Evolutionary conservation across 2,329 filamentous ascomycete species (phyloP).

Genomic region (Phialocephala subalpina): DNA sequence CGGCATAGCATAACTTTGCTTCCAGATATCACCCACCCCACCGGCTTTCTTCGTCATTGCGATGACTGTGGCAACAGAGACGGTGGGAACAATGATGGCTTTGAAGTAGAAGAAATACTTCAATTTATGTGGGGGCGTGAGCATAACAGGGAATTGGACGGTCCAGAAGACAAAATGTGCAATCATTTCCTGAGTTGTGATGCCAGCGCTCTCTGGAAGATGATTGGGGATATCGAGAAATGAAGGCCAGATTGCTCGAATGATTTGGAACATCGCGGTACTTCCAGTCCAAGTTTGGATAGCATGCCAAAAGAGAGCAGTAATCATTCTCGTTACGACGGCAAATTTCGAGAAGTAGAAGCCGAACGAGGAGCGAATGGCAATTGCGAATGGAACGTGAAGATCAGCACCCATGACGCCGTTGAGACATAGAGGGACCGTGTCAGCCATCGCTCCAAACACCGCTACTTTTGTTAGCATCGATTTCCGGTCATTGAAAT

Average conservation of each 20-base stretch:
- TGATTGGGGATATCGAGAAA: conserved; percentile 34
- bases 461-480: no score
- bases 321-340: conserved; percentile 46
- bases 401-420: no score
- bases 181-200: conserved; percentile 27
- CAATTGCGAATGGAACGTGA: conserved; percentile 26
- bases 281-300: conserved; percentile 22
- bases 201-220: conserved; percentile 19
- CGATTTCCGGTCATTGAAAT: no score
- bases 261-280: conserved; percentile 43
- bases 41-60: conserved; percentile 22
- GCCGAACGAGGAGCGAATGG: conserved; percentile 26
- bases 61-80: conserved; percentile 27
- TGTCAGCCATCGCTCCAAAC: no score
- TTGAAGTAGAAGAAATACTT: conserved; percentile 60
- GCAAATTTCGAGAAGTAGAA: conserved; percentile 29
- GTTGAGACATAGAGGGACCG: no score
- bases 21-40: no score
- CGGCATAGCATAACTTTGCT: no score
- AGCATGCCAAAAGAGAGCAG: conserved; percentile 50
- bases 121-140: conserved; percentile 53
- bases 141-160: conserved; percentile 53
- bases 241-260: conserved; percentile 33
- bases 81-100: conserved; percentile 41
- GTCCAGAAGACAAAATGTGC: conserved; percentile 32